Base-by-base conservation (phyloP, 2,329 filamentous ascomycete species). In the Rugonectria rugulosa region DNA sequence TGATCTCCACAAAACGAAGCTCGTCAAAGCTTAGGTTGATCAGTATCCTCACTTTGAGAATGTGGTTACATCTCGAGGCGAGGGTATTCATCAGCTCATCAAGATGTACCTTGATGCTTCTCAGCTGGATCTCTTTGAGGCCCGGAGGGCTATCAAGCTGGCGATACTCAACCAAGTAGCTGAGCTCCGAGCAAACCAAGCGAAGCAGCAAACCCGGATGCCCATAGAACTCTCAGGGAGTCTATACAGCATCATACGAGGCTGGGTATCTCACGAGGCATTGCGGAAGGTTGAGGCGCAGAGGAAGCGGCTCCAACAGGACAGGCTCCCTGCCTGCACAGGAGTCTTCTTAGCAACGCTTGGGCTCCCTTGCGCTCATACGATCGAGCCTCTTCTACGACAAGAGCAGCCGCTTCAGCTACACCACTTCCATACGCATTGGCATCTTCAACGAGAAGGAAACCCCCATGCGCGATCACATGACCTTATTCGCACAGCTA, bases 1-100 rank as follows among this genome's bases (percentile, higher is more conserved):
- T 19, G 15, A 37, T 29, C 45, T 44, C 41, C 57, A 59, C 20
- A 66, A 65, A 41, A 49, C 63, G 40, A 65, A 57, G 53, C 40
- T 67, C 34, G 48, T 62, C 7, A 60, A 59, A 43, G 55, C 56
- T 17, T 65, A 49, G 54, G 61, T 67, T 49, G 46, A 64, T 44
- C 15, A 49, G 26, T 44, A 58, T 14, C 42, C 37, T 41, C 48
- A 61, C 47, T 65, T 65, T 53, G 42, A 34, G 49, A 17, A 63
- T 61, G 31, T 44, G 57, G 44, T 54, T 42, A 62, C 55, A 23
- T 62, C 40, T 29, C 44, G 48, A 14, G 5, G 10, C 14, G 9
- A 45, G 52, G 38, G 38, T 10, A 41, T 41, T 41, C 20, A 41
- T 41, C 14, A 15, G 23, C 20, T 41, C 14, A 14, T 63, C 5